Evolutionary conservation across 495 filamentous ascomycete genomes (phyloP).

Genomic region (Lepraria neglecta): DNA sequence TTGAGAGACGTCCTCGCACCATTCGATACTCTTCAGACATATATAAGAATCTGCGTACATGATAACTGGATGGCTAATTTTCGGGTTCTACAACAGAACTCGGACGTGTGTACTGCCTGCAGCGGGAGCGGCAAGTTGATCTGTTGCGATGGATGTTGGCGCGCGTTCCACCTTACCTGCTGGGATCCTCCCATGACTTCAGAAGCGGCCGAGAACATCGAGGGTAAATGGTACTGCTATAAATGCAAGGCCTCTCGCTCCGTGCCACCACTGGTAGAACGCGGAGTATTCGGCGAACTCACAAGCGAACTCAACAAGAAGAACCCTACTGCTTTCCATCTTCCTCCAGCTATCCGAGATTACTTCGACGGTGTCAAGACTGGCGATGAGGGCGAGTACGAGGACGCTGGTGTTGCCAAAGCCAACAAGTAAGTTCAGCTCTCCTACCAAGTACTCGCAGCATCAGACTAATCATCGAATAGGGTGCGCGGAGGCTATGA

Average conservation of each 20-base stretch:
- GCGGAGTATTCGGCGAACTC: slow-evolving; percentile 52
- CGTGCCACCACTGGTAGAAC: slow-evolving; percentile 32
- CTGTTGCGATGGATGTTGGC: slow-evolving; percentile 86
- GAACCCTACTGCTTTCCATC: slow-evolving; percentile 65
- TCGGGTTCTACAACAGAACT: slow-evolving; percentile 54
- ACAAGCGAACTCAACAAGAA: slow-evolving; percentile 53
- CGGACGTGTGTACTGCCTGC: slow-evolving; percentile 81
- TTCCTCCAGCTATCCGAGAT: slow-evolving; percentile 61
- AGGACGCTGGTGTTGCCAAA: slow-evolving; percentile 45
- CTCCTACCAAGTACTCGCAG: not conserved
- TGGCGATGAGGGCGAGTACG: slow-evolving; percentile 70
- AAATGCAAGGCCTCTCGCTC: slow-evolving; percentile 48
- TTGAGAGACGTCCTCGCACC: not conserved
- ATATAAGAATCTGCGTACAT: not conserved
- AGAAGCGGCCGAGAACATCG: slow-evolving; percentile 53
- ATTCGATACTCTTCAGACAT: not conserved
- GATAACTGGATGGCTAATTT: slow-evolving; percentile 14
- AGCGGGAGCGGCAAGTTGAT: slow-evolving; percentile 73
- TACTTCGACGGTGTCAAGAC: slow-evolving; percentile 69
- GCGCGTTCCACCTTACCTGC: slow-evolving; percentile 82
- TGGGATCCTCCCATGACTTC: slow-evolving; percentile 68
- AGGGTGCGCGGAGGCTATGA: slow-evolving; percentile 53
- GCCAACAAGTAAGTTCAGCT: slow-evolving; percentile 36
- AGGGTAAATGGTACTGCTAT: slow-evolving; percentile 80
- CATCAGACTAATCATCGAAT: slow-evolving; percentile 18